Percentiles rank a stretch among this genome's conserved stretches.
Evolutionary conservation across 179 eudicot species (phyloP).

Genomic region (Carnegiea gigantea): DNA sequence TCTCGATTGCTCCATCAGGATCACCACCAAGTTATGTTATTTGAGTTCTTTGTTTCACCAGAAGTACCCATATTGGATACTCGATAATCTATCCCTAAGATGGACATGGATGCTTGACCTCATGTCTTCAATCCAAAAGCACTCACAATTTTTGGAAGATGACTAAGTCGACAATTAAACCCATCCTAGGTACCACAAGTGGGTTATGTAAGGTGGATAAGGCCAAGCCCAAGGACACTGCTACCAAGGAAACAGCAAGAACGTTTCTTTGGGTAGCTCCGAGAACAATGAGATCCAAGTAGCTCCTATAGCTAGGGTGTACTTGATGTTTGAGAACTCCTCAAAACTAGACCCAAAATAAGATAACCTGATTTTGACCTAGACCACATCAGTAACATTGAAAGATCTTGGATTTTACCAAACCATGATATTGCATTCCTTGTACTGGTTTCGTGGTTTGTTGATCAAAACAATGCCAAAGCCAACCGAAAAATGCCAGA

Average conservation of each 20-base stretch:
- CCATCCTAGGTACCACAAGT: not conserved
- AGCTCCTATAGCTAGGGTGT: too few species aligned
- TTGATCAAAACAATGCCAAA: not conserved
- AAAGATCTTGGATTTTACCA: not conserved
- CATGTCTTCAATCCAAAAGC: not conserved
- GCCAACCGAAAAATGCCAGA: not conserved
- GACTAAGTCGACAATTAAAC: not conserved
- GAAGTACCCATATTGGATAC: not conserved
- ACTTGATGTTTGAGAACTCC: too few species aligned
- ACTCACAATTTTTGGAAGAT: not conserved
- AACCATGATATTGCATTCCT: not conserved
- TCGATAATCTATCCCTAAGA: not conserved
- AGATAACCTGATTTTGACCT: not conserved
- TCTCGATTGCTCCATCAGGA: not conserved
- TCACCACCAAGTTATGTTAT: not conserved
- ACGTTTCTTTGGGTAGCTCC: not conserved
- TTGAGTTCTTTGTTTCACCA: not conserved
- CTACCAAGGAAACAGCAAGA: not conserved
- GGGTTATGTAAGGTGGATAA: too few species aligned
- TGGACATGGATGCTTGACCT: not conserved
- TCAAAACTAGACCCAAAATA: too few species aligned
- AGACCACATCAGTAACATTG: not conserved
- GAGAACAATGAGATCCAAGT: not conserved
- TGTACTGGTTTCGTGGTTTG: not conserved
- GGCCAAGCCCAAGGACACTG: not conserved